A percentile compares a stretch with the other conserved stretches of the same genome.
These are phyloP conservation scores for Taiozyma sp. DNA, from an alignment of 1,139 yeast genomes.

Conservation along the genomic window DNA sequence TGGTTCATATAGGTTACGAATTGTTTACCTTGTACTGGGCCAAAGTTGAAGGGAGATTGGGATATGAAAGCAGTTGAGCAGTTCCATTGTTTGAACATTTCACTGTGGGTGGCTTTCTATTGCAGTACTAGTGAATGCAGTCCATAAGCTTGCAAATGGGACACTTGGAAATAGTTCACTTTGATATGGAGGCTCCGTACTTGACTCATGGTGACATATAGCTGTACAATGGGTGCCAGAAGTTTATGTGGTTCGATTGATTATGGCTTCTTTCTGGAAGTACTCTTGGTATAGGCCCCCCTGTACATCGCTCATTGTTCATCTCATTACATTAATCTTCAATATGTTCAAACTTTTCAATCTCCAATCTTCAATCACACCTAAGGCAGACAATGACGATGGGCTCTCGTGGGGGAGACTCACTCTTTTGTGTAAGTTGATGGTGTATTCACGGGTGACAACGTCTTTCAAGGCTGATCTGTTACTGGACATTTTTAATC, in stretches of 20 bases:
- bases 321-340: not conserved
- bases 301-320: not conserved
- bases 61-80: not conserved
- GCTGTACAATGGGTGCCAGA: not conserved
- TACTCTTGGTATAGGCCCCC: too few species aligned
- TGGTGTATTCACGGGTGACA: conserved; percentile 99
- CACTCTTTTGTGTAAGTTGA: conserved; percentile 99
- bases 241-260: too few species aligned
- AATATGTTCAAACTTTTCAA: not conserved
- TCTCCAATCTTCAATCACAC: not conserved
- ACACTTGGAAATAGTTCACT: not conserved
- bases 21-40: not conserved
- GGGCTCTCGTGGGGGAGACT: conserved; percentile 31
- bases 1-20: not conserved
- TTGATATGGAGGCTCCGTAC: not conserved
- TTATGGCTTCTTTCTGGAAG: too few species aligned
- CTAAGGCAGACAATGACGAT: not conserved
- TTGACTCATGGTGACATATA: not conserved
- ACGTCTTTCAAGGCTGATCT: conserved; percentile 98
- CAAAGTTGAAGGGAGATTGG: not conserved
- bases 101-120: not conserved
- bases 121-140: not conserved
- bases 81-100: not conserved
- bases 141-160: not conserved
- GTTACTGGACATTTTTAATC: conserved; percentile 38